Evolutionary conservation across 495 filamentous ascomycete species (phyloP), one percentile per base, ranked within the genome.

Genomic region (Jackrogersella multiformis): DNA sequence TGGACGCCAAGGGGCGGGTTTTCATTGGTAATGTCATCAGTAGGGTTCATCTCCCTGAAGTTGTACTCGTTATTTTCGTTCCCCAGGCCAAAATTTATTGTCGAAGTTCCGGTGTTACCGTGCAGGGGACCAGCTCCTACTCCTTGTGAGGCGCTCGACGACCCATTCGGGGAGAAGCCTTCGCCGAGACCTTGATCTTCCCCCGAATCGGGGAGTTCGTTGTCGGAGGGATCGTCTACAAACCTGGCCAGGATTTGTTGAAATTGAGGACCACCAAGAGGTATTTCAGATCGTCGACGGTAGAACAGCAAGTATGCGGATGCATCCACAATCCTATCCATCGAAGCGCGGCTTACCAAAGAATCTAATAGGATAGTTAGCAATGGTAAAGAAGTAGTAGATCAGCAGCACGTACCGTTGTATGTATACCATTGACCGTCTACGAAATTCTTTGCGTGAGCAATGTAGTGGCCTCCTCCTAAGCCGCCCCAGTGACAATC

Each of bases 301-400:
- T 98, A 99, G 83, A 99, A 99, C 34, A 99, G 81, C 7, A 99
- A 88, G 75, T 99, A 99, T 0, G 95, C 96, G 20, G 89, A 86
- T 4, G 86, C 67, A 87, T 88, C 34, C 91, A 74, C 64, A 23
- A 74, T 70, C 16, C 54, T 69, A n/a, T 71, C 64, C 6, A 58
- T 28, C 2, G 65, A 61, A 7, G 59, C 72, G 63, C 81, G 78
- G 52, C 79, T 81, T 18, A 93, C 91, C 12, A 77, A 83, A 52
- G 89, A 87, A 77, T 97, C 94, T 97, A 36, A 12, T n/a, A 34
- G 70, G 21, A 46, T 26, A 56, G 73, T 77, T 61, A 77, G 61
- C 20, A 34, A 39, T 32, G 5, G 51, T 32, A 59, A 18, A 10
- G 24, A 23, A 15, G 1, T 39, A 32, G 34, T 34, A 38, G 42